phyloP scores from a whole-genome alignment of 371 early-diverging fungal species.

The Mucor racemosus region DNA sequence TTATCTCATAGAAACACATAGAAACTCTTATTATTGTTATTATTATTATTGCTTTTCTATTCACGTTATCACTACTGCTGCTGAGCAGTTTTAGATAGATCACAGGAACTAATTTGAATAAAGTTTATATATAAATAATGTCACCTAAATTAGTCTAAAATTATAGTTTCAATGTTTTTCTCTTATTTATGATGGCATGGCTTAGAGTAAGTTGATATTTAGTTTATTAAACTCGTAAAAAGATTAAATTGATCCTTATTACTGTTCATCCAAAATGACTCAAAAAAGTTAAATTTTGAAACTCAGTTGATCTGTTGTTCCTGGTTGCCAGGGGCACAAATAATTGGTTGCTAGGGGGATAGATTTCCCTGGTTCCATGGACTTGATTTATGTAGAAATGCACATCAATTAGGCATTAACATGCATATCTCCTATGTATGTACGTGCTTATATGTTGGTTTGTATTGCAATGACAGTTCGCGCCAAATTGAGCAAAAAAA shows the following conservation, averaged over 20 bases:
- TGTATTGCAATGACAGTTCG: background rate
- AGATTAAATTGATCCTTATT: background rate
- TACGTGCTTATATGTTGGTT: background rate
- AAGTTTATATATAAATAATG: background rate
- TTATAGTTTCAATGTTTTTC: too few species aligned
- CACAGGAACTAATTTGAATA: background rate
- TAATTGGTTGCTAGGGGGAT: background rate
- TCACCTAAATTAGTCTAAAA: background rate
- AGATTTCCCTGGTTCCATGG: background rate
- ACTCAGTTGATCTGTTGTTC: background rate
- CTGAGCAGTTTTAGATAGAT: background rate
- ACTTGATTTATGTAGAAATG: background rate
- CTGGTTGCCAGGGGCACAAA: slow-evolving; percentile 5
- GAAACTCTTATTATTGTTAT: background rate
- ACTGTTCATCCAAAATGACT: background rate
- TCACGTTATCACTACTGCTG: background rate
- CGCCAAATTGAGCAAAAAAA: too few species aligned
- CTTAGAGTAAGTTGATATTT: background rate
- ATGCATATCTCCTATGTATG: background rate
- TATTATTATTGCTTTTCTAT: background rate
- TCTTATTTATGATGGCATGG: too few species aligned
- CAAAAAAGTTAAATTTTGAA: background rate
- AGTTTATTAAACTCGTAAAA: background rate
- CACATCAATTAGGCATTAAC: background rate
- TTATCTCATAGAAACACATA: background rate